These are phyloP conservation scores for Myriosclerotinia scirpicola DNA, from an alignment of 2,329 filamentous ascomycete species.

Conservation along the genomic window DNA sequence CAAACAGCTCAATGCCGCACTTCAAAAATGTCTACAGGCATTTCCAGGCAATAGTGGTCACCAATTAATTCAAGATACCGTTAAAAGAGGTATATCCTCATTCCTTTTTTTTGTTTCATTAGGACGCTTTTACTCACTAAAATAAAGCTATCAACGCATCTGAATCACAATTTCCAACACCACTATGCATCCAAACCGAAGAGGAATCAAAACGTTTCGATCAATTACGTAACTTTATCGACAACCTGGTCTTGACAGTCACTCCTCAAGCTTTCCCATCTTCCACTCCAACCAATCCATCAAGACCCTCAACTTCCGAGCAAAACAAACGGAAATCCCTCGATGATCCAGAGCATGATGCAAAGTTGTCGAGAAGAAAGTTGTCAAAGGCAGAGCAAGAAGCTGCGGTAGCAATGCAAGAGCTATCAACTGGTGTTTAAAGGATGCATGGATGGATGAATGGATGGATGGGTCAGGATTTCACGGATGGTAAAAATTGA, in stretches of 20 bases:
- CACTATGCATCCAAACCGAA: conserved; percentile 23
- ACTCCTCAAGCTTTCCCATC: conserved; percentile 12
- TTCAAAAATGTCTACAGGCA: conserved; percentile 17
- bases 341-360: conserved; percentile 15
- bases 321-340: conserved; percentile 24
- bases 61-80: conserved; percentile 21
- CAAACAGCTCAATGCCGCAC: conserved; percentile 21
- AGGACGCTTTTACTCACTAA: background rate
- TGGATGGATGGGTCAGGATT: background rate
- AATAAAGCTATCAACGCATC: conserved; percentile 18
- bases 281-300: background rate
- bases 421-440: conserved; percentile 23
- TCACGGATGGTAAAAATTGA: conserved; percentile 23
- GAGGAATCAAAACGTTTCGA: conserved; percentile 24
- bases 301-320: conserved; percentile 6
- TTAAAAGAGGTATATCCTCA: conserved; percentile 18
- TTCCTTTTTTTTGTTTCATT: background rate
- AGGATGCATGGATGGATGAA: background rate
- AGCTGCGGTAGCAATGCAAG: conserved; percentile 21
- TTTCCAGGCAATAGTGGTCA: conserved; percentile 23
- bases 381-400: conserved; percentile 23
- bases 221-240: conserved; percentile 25
- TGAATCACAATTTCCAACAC: conserved; percentile 19
- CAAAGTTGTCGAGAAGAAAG: conserved; percentile 18
- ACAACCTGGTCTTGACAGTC: conserved; percentile 22